Base-by-base conservation (phyloP, 106 monocot genomes). In the Xerophyta viscosa region DNA sequence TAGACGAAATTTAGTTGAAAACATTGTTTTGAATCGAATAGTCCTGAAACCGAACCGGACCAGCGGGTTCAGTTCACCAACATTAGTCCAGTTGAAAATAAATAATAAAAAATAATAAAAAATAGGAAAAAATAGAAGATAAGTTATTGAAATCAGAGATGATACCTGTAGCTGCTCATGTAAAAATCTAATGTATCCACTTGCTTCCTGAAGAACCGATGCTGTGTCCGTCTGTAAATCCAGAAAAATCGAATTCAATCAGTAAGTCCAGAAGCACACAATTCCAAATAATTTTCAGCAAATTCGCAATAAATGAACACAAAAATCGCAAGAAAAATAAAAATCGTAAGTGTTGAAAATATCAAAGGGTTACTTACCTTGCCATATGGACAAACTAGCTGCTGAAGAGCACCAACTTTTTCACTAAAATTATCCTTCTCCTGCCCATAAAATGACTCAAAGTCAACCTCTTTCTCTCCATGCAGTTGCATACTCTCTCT, bases 361-460 rank as follows among this genome's bases (percentile, higher is more conserved):
- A 14, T 9, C 8, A 15, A 20, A 36, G 5, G 29, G 8, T 25
- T 2, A 6, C 11, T 22, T 39, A 42, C 58, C 58, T 58, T 58
- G 12, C 58, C 58, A 26, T 41, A 58, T 11, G 58, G 58, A 37
- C 39, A 58, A 6, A 58, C 58, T 41, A 58, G 42, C 27, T 58
- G 58, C 27, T 58, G 58, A 4, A 58, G 58, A 14, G 58, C 58
- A 3, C 27, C 41, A 8, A 58, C 42, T 43, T 25, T 24, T 23
- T 58, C 58, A 20, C 41, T 41, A 27, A 58, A 27, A 22, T 42
- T 58, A 24, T 58, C 58, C 58, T 58, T 58, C 4, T 58, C 58
- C 42, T 43, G 41, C 17, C 26, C 41, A 14, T 15, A 39, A 15
- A 15, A n/a, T n/a, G n/a, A n/a, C n/a, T n/a, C n/a, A n/a, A n/a